A percentile compares a stretch with the other conserved stretches of the same genome.
These are phyloP conservation scores for Endoconidiophora laricicola DNA, from an alignment of 2,329 filamentous ascomycete species.

Conservation along the genomic window DNA sequence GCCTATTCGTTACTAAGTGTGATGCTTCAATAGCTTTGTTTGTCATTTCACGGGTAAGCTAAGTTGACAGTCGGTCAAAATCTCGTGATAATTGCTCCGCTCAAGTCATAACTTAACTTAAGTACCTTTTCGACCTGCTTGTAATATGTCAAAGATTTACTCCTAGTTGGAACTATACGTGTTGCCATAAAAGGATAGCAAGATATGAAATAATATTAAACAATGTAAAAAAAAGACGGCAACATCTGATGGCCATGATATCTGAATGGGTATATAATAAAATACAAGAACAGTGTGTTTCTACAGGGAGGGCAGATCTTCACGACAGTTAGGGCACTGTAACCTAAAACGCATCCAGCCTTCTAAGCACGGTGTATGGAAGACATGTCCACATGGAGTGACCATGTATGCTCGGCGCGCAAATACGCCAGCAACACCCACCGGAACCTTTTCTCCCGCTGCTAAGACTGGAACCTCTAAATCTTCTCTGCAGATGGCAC, in stretches of 20 bases:
- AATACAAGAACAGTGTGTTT: slow-evolving; percentile 3
- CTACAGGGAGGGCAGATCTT: slow-evolving; percentile 71
- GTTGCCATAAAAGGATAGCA: too few species aligned
- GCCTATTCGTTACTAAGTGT: too few species aligned
- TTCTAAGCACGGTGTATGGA: slow-evolving; percentile 80
- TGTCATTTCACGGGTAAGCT: too few species aligned
- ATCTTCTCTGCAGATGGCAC: slow-evolving; percentile 84
- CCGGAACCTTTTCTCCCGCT: slow-evolving; percentile 23
- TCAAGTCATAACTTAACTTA: too few species aligned
- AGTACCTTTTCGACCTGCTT: too few species aligned
- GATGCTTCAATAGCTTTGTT: too few species aligned
- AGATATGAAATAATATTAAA: neutral
- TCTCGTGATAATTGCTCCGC: too few species aligned
- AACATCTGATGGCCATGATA: too few species aligned
- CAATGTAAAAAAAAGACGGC: neutral
- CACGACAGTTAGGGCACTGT: slow-evolving; percentile 89
- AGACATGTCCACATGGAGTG: slow-evolving; percentile 89
- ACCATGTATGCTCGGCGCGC: slow-evolving; percentile 85
- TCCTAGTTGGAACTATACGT: too few species aligned
- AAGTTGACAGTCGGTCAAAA: too few species aligned
- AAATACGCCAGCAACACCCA: slow-evolving; percentile 50
- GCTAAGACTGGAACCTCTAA: slow-evolving; percentile 75
- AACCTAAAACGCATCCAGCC: slow-evolving; percentile 90
- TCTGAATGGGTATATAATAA: neutral
- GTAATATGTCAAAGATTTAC: too few species aligned